These are phyloP conservation scores for Cordyceps cateniannulata DNA, from an alignment of 2,329 filamentous ascomycete species.

Conservation along the genomic window DNA sequence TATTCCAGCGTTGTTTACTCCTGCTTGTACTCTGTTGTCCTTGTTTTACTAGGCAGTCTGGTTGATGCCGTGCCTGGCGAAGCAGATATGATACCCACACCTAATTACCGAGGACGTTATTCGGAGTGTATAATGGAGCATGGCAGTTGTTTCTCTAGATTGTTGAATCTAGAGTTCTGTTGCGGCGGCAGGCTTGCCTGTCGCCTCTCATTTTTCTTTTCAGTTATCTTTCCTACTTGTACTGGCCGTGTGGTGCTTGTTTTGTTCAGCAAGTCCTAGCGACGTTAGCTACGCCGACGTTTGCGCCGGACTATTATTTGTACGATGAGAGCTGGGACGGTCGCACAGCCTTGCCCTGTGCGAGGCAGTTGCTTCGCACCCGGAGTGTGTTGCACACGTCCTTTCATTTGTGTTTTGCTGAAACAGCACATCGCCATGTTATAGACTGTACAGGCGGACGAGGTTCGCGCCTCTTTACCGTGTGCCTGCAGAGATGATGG, in stretches of 20 bases:
- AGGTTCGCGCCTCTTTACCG: constrained; percentile 28
- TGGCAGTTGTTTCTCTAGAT: constrained; percentile 2
- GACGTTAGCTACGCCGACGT: not conserved
- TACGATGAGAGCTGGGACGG: not conserved
- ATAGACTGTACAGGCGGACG: constrained; percentile 31
- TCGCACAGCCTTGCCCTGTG: not conserved
- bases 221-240: constrained; percentile 23
- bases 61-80: constrained; percentile 9
- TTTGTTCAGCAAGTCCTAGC: constrained; percentile 15
- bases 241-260: constrained; percentile 12
- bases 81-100: constrained; percentile 12
- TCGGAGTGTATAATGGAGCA: constrained; percentile 11
- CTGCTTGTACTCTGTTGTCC: constrained; percentile 16
- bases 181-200: not conserved
- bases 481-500: constrained; percentile 21
- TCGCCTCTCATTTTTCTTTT: constrained; percentile 14
- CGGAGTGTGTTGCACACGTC: constrained; percentile 5
- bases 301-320: not conserved
- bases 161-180: not conserved
- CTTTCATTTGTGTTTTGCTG: constrained; percentile 11
- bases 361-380: not conserved
- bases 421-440: constrained; percentile 15
- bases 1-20: constrained; percentile 19
- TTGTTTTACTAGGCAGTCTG: constrained; percentile 13
- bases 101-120: constrained; percentile 10